Evolutionary conservation across 2,329 filamentous ascomycete species (phyloP).

Genomic region (Alternaria hordeiaustralica): DNA sequence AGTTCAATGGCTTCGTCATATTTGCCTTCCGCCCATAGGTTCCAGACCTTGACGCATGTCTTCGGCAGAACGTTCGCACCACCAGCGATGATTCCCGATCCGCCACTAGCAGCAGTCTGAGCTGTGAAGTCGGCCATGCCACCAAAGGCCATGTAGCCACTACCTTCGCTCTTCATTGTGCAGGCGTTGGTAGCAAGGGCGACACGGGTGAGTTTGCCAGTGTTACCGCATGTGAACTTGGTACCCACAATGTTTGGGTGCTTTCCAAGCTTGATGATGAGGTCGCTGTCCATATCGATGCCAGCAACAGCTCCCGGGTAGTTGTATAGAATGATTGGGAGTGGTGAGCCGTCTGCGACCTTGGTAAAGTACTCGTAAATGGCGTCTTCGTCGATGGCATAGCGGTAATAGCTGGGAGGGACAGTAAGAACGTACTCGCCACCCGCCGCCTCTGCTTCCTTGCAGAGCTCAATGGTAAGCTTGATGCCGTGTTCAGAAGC

Average conservation of each 20-base stretch:
- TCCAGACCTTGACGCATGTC: constrained; percentile 78
- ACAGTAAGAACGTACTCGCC: constrained; percentile 82
- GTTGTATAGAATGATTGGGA: constrained; percentile 88
- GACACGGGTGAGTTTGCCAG: constrained; percentile 85
- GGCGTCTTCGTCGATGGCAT: constrained; percentile 75
- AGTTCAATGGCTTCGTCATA: constrained; percentile 75
- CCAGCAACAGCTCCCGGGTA: constrained; percentile 87
- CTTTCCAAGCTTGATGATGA: constrained; percentile 77
- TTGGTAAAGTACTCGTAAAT: constrained; percentile 75
- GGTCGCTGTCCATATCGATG: constrained; percentile 88
- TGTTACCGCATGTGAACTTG: constrained; percentile 92
- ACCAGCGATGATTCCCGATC: constrained; percentile 84
- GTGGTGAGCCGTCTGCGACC: constrained; percentile 76
- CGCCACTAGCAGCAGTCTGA: constrained; percentile 79
- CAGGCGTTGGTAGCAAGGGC: constrained; percentile 74
- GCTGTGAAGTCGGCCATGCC: constrained; percentile 88
- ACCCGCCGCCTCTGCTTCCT: constrained; percentile 70
- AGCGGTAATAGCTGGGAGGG: constrained; percentile 83
- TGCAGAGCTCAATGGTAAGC: constrained; percentile 77
- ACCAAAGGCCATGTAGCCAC: constrained; percentile 80
- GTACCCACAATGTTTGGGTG: constrained; percentile 87
- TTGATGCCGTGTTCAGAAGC: constrained; percentile 82
- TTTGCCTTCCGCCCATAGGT: constrained; percentile 75
- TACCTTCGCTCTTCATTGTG: constrained; percentile 61
- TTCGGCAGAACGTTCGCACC: constrained; percentile 87